A percentile compares a stretch with the other conserved stretches of the same genome.
phyloP scores from a whole-genome alignment of 768 basidiomycete species.

The Polyporus arcularius region DNA sequence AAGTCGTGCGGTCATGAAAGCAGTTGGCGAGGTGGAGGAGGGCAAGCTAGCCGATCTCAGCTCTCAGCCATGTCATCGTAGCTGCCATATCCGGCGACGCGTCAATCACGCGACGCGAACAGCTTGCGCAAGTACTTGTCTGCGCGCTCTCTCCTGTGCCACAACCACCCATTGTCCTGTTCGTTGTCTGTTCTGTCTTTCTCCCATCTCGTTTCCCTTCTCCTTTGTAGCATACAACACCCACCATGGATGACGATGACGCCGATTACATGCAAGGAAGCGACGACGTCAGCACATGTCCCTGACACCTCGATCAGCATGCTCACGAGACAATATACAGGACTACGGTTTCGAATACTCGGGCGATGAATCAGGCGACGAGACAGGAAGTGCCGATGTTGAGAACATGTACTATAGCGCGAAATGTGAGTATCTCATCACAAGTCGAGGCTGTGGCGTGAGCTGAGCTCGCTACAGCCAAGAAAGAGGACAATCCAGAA shows the following conservation, averaged over 20 bases:
- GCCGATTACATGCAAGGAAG: conserved; percentile 93
- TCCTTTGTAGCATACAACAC: not conserved
- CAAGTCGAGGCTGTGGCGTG: not conserved
- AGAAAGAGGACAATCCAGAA: conserved; percentile 94
- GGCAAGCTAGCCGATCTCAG: conserved; percentile 6
- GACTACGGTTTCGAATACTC: conserved; percentile 98
- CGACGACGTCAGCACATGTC: conserved; percentile 60
- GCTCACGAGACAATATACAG: conserved; percentile 39
- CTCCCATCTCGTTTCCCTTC: not conserved
- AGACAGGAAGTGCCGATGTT: conserved; percentile 80
- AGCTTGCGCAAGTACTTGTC: not conserved
- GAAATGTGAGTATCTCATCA: conserved; percentile 64
- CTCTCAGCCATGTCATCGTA: not conserved
- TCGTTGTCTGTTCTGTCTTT: not conserved
- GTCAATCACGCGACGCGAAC: conserved; percentile 19
- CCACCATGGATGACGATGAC: conserved; percentile 86
- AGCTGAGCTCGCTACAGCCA: conserved; percentile 49
- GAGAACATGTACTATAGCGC: conserved; percentile 99
- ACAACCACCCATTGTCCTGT: not conserved
- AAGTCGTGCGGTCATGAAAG: conserved; percentile 13
- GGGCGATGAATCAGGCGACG: conserved; percentile 82
- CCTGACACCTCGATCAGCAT: conserved; percentile 8
- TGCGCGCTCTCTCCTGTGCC: not conserved
- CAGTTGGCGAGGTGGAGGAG: not conserved
- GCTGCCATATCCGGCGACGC: conserved; percentile 17